phyloP scores from a whole-genome alignment of 768 basidiomycete species.

The Auricularia auricula-judae region DNA sequence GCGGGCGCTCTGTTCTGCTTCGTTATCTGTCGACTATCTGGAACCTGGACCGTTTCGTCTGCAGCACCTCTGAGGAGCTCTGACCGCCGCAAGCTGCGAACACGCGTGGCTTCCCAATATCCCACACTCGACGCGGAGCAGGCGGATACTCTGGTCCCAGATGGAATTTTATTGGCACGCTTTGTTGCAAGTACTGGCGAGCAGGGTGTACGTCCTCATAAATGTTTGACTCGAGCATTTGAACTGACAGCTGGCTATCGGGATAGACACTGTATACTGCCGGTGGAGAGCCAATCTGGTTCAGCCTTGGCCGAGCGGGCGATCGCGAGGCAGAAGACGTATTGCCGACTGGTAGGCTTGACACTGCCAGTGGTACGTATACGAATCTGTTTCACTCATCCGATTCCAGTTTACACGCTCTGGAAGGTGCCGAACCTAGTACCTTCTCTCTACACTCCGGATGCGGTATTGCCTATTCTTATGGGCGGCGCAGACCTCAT shows the following conservation, averaged over 20 bases:
- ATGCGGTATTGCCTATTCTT: conserved; percentile 58
- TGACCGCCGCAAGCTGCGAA: conserved; percentile 60
- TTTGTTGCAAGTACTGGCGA: conserved; percentile 55
- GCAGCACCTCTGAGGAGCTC: conserved; percentile 58
- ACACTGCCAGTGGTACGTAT: not conserved
- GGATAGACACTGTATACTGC: conserved; percentile 26
- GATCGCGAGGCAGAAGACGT: conserved; percentile 36
- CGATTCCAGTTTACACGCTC: conserved; percentile 50
- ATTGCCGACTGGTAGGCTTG: conserved; percentile 50
- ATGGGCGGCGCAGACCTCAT: conserved; percentile 79
- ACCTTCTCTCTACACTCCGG: conserved; percentile 60
- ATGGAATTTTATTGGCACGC: conserved; percentile 57
- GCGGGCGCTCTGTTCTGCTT: not conserved
- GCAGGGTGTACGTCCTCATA: conserved; percentile 42
- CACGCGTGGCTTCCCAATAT: conserved; percentile 41
- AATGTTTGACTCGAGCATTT: not conserved
- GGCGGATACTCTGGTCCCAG: conserved; percentile 62
- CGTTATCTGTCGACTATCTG: not conserved
- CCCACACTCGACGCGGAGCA: conserved; percentile 33
- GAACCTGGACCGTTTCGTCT: not conserved
- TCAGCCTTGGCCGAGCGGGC: conserved; percentile 51
- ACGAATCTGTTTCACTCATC: not conserved
- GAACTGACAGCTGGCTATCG: conserved; percentile 42
- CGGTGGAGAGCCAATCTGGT: conserved; percentile 70
- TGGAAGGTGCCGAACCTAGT: conserved; percentile 65